These are phyloP conservation scores for Tagetes erecta DNA, from an alignment of 129 eudicot genomes.

Conservation along the genomic window DNA sequence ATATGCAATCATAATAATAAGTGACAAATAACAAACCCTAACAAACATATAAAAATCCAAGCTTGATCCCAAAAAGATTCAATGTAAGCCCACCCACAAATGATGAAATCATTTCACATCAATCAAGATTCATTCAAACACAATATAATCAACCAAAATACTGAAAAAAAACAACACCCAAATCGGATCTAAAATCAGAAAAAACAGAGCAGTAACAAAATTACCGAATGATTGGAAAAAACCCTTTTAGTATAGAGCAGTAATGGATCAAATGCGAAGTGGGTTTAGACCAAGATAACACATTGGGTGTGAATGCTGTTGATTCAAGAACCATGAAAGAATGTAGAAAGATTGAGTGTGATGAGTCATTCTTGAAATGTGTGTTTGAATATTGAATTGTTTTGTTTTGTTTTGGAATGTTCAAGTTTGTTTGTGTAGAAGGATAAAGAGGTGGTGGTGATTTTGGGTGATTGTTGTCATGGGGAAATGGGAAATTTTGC, in stretches of 20 bases:
- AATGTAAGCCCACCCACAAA: constrained; percentile 11
- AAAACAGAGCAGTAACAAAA: constrained; percentile 28
- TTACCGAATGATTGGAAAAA: constrained; percentile 27
- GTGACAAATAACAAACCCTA: too few relatives aligned
- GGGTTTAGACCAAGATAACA: constrained; percentile 23
- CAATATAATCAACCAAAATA: background rate
- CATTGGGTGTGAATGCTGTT: background rate
- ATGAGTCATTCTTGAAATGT: constrained; percentile 3
- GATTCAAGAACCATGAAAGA: constrained; percentile 9
- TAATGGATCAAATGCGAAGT: constrained; percentile 31
- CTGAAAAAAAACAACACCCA: background rate
- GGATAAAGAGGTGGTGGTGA: constrained; percentile 35
- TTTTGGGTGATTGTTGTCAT: constrained; percentile 31
- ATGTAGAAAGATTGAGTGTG: constrained; percentile 23
- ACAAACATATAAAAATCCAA: background rate
- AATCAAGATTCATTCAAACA: background rate
- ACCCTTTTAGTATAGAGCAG: background rate
- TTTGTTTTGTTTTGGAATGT: background rate
- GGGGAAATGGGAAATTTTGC: constrained; percentile 32
- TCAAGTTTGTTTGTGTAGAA: constrained; percentile 6
- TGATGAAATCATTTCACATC: background rate
- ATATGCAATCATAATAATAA: too few relatives aligned
- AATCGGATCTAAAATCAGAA: constrained; percentile 29
- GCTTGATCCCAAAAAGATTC: background rate
- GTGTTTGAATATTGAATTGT: constrained; percentile 14